Conservation (phyloP, 2,329 filamentous ascomycete species). For the Hypoxylon sp. region DNA sequence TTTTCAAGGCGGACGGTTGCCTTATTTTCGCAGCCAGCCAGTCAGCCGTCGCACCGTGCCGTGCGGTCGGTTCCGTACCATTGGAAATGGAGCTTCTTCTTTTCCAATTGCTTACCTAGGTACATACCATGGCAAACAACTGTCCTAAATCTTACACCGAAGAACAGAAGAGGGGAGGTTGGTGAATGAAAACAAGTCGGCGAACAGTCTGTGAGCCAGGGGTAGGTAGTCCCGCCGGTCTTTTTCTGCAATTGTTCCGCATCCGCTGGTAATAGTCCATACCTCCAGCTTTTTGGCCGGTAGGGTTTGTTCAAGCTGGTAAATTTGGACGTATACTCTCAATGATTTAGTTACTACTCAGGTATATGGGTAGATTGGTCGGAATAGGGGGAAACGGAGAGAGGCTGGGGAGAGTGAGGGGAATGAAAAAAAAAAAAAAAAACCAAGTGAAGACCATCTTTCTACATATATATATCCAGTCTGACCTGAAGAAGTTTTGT, state of each 20-base stretch:
- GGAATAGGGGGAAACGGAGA: not conserved
- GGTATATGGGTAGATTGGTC: not conserved
- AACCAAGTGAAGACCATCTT: not conserved
- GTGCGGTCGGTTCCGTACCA: not conserved
- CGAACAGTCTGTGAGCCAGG: not conserved
- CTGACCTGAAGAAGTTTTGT: not conserved
- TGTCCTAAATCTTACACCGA: slow-evolving; percentile 2
- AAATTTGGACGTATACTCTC: not conserved
- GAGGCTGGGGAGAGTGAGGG: not conserved
- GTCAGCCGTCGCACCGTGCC: not conserved
- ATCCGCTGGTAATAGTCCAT: too few species aligned
- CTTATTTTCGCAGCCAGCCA: not conserved
- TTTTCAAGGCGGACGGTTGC: not conserved
- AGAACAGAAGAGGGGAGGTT: not conserved
- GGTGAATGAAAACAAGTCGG: not conserved
- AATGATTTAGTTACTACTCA: not conserved
- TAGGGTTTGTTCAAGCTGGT: too few species aligned
- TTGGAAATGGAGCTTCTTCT: not conserved
- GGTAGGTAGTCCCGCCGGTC: too few species aligned
- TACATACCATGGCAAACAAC: too few species aligned
- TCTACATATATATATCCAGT: not conserved
- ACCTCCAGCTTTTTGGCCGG: too few species aligned
- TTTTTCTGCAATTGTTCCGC: too few species aligned
- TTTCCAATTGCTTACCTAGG: not conserved
- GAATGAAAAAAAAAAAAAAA: not conserved